Conservation (phyloP, 169 alveolate species). For the Plasmodium fragile region DNA sequence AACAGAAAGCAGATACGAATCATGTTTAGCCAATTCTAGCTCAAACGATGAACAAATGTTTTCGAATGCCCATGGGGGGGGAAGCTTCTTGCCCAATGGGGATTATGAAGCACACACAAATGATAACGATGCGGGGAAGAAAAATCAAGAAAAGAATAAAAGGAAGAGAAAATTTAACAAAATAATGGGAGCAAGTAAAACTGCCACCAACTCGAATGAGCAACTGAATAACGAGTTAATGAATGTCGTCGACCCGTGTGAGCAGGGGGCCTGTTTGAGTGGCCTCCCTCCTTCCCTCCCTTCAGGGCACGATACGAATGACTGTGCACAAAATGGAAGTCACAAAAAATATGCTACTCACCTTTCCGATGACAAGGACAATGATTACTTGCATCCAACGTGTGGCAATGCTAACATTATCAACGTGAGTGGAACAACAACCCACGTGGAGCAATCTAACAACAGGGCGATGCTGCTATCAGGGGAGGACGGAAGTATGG, state of each 20-base stretch:
- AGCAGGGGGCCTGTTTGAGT: background rate
- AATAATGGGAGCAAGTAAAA: background rate
- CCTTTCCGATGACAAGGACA: background rate
- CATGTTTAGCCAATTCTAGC: background rate
- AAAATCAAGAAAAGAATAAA: slow-evolving; percentile 40
- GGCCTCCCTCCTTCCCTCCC: background rate
- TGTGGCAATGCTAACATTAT: background rate
- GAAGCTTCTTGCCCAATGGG: background rate
- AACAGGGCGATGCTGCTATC: background rate
- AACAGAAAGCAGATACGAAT: background rate
- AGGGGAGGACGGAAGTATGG: background rate
- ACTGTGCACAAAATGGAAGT: background rate
- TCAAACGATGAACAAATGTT: background rate
- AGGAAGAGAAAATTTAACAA: slow-evolving; percentile 63
- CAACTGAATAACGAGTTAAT: background rate
- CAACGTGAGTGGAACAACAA: background rate
- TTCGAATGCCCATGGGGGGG: background rate
- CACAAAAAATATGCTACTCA: background rate
- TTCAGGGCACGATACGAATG: background rate
- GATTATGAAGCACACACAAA: background rate
- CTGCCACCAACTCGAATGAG: background rate
- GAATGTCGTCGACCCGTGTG: background rate
- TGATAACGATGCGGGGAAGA: background rate
- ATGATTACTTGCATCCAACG: background rate
- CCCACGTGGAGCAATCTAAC: background rate